Percentiles rank a stretch among this genome's conserved stretches.
Evolutionary conservation across 371 early-diverging fungal genomes (phyloP).

Genomic region (Haplosporangium sp.): DNA sequence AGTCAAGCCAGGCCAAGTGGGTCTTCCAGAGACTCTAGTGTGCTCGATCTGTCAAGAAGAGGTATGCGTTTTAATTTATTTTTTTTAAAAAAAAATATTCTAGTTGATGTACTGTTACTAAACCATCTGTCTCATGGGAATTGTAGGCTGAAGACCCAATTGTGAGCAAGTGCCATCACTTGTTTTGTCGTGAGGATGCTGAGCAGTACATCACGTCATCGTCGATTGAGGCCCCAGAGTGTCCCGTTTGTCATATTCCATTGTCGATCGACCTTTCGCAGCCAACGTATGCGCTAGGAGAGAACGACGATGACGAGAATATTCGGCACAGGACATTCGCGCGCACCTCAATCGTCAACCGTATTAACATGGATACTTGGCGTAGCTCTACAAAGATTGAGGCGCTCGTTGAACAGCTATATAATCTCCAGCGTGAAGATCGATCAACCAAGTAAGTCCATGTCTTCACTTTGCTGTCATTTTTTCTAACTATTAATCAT

Average conservation of each 20-base stretch:
- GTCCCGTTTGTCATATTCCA: slow-evolving; percentile 87
- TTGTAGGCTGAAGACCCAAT: slow-evolving; percentile 87
- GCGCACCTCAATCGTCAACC: slow-evolving; percentile 88
- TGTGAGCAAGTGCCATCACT: slow-evolving; percentile 91
- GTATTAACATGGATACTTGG: slow-evolving; percentile 91
- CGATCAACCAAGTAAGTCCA: slow-evolving; percentile 74
- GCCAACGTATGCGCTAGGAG: slow-evolving; percentile 56
- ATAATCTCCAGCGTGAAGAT: slow-evolving; percentile 79
- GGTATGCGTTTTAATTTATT: slow-evolving; percentile 4
- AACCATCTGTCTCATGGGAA: too few species aligned
- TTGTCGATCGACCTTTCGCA: slow-evolving; percentile 89
- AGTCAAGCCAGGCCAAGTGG: slow-evolving; percentile 37
- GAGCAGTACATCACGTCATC: slow-evolving; percentile 64
- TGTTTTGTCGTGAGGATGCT: slow-evolving; percentile 84
- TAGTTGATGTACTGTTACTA: too few species aligned
- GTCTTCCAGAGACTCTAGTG: slow-evolving; percentile 68
- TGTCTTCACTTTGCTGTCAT: neutral
- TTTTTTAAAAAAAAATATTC: neutral
- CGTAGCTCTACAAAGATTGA: slow-evolving; percentile 90
- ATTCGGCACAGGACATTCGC: slow-evolving; percentile 58
- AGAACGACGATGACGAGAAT: slow-evolving; percentile 22
- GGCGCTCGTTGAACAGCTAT: slow-evolving; percentile 92
- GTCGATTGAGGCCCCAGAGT: slow-evolving; percentile 66
- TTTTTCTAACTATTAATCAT: too few species aligned
- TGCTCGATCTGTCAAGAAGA: slow-evolving; percentile 94